These are phyloP conservation scores for Fusarium albidum DNA, from an alignment of 2,329 filamentous ascomycete species.

Conservation along the genomic window DNA sequence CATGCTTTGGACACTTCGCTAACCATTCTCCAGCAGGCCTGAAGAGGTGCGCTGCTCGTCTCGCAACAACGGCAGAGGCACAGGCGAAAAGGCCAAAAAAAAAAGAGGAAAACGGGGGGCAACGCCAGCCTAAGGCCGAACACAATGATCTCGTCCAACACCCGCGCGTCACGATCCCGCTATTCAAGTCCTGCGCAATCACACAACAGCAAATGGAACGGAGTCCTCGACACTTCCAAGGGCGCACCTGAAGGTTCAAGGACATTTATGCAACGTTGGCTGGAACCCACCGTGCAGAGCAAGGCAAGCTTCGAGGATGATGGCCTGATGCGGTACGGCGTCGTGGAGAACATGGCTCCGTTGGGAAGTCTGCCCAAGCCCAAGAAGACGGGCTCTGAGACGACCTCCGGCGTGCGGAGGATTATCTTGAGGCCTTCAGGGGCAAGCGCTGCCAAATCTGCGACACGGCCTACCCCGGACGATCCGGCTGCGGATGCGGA, in stretches of 20 bases:
- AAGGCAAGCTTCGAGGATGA: constrained; percentile 81
- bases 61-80: constrained; percentile 34
- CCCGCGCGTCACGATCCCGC: constrained; percentile 62
- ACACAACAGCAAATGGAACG: constrained; percentile 41
- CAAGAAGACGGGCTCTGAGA: constrained; percentile 47
- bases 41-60: constrained; percentile 44
- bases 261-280: constrained; percentile 64
- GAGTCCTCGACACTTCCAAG: constrained; percentile 50
- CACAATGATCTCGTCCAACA: constrained; percentile 53
- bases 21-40: constrained; percentile 36
- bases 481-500: constrained; percentile 37
- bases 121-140: constrained; percentile 19
- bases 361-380: constrained; percentile 76
- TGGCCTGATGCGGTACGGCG: constrained; percentile 76
- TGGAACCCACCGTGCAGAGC: constrained; percentile 66
- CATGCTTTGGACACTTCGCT: constrained; percentile 13
- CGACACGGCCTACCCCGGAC: constrained; percentile 30
- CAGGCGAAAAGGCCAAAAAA: constrained; percentile 20
- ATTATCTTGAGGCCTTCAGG: constrained; percentile 56
- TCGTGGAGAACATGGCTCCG: constrained; percentile 84
- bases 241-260: constrained; percentile 49
- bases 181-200: constrained; percentile 62
- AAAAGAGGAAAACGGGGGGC: constrained; percentile 14
- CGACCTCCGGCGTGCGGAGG: constrained; percentile 47
- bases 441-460: constrained; percentile 38